A percentile compares a stretch with the other conserved stretches of the same genome.
Evolutionary conservation across 306 rosid genomes (phyloP).

Genomic region (Lablab purpureus): DNA sequence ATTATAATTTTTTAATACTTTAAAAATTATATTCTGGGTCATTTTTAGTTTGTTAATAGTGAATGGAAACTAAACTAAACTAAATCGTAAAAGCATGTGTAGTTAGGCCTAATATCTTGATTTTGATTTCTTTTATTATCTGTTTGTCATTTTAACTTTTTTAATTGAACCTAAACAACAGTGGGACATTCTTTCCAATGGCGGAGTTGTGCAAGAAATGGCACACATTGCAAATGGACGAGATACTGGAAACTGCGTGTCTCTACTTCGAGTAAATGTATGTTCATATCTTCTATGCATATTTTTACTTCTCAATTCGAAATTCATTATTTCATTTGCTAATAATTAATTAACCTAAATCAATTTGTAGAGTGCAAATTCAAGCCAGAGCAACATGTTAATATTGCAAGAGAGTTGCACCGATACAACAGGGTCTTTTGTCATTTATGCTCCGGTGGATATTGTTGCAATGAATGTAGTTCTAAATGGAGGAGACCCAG

Average conservation of each 20-base stretch:
- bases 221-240: slow-evolving; percentile 95
- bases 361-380: slow-evolving; percentile 78
- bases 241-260: slow-evolving; percentile 89
- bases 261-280: slow-evolving; percentile 90
- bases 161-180: slow-evolving; percentile 29
- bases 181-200: slow-evolving; percentile 99
- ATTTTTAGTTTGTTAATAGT: neutral
- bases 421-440: slow-evolving; percentile 79
- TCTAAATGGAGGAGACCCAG: slow-evolving; percentile 93
- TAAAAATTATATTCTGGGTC: neutral
- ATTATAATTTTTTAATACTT: neutral
- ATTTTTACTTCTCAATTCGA: neutral
- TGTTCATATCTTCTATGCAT: neutral
- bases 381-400: slow-evolving; percentile 98
- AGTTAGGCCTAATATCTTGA: neutral
- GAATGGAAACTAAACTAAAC: neutral
- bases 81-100: neutral
- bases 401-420: slow-evolving; percentile 93
- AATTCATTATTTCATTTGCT: too few relatives aligned
- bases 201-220: slow-evolving; percentile 95
- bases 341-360: neutral
- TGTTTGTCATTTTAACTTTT: neutral
- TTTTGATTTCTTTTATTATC: neutral
- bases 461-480: slow-evolving; percentile 91
- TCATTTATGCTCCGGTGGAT: slow-evolving; percentile 92